phyloP scores from a whole-genome alignment of 805 yeast genomes.

The Spathaspora boniae region DNA sequence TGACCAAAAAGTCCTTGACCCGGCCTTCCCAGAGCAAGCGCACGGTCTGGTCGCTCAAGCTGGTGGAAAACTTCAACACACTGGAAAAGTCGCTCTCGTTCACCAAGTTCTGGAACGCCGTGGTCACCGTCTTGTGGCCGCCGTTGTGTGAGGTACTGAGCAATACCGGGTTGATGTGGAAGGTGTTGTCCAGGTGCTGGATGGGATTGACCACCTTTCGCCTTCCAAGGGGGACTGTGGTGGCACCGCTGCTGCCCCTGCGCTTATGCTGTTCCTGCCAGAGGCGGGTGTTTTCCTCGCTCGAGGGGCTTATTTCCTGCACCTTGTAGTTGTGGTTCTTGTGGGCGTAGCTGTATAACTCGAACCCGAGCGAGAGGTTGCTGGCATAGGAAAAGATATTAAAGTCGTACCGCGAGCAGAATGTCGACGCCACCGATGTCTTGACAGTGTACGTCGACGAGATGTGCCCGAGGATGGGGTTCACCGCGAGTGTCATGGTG shows the following conservation, averaged over 20 bases:
- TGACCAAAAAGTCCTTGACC: conserved; percentile 70
- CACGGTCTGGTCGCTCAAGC: conserved; percentile 57
- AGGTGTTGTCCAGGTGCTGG: conserved; percentile 21
- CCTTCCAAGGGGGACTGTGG: too few relatives aligned
- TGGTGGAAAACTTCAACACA: conserved; percentile 71
- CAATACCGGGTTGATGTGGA: conserved; percentile 25
- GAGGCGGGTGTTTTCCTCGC: conserved; percentile 4
- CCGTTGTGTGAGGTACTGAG: conserved; percentile 14
- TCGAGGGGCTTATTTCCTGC: conserved; percentile 6
- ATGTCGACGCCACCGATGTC: conserved; percentile 70
- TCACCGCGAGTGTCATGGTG: conserved; percentile 79
- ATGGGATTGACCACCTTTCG: conserved; percentile 23
- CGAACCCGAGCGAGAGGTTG: conserved; percentile 82
- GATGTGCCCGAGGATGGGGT: conserved; percentile 87
- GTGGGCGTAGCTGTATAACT: conserved; percentile 58
- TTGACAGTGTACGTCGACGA: conserved; percentile 85
- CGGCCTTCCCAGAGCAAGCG: conserved; percentile 86
- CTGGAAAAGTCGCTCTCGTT: conserved; percentile 57
- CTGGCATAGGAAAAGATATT: conserved; percentile 88
- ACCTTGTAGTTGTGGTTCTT: conserved; percentile 5
- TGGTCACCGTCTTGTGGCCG: conserved; percentile 39
- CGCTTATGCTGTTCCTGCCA: conserved; percentile 4
- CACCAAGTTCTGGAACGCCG: conserved; percentile 49
- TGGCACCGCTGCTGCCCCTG: conserved; percentile 5
- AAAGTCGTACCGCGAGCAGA: conserved; percentile 83